Base-by-base conservation (phyloP, 1,284 basidiomycete genomes). In the Tilletia indica region DNA sequence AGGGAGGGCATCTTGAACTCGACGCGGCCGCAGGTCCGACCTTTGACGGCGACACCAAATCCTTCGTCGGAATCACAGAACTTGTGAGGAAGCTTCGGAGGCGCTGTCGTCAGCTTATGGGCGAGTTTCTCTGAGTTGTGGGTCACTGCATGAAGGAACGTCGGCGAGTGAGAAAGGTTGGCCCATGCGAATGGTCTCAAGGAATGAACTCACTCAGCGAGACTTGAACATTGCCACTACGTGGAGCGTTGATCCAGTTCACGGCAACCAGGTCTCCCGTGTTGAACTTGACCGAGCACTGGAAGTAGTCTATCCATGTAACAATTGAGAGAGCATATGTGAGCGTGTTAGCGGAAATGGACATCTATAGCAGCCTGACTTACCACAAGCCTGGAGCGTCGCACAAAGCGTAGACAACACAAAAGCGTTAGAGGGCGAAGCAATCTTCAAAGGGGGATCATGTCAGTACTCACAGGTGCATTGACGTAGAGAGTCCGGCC, bases 1-100 rank as follows among this genome's bases (percentile, higher is more conserved):
- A 38, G n/a, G 34, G 61, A 64, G 21, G 61, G 61, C 61, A 64
- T 64, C 12, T 38, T 34, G 61, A 64, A 64, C 61, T 64, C 61
- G 34, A 64, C 61, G 16, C 61, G 61, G 36, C 61, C 61, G 36
- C 61, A 64, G 9, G 61, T 64, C 3, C 61, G 61, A 16, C 61
- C 61, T 9, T 6, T 38, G 12, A 64, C 61, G 34, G 34, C 6
- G 12, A 64, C 61, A 16, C 61, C 61, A 38, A 64, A 38, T 2
- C 61, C 61, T 3, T 39, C 5, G 61, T 64, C 61, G 1, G 34
- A 38, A 38, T 64, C 61, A 21, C 61, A 64, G 34, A 38, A 64
- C 36, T 64, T 64, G 34, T 11, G 3, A 16, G 61, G 61, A 0
- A 64, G 0, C 36, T 9, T 64, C 3, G 61, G 61, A 3, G 61